phyloP scores from a whole-genome alignment of 2,329 filamentous ascomycete species.

The Aspergillaceae sp. region DNA sequence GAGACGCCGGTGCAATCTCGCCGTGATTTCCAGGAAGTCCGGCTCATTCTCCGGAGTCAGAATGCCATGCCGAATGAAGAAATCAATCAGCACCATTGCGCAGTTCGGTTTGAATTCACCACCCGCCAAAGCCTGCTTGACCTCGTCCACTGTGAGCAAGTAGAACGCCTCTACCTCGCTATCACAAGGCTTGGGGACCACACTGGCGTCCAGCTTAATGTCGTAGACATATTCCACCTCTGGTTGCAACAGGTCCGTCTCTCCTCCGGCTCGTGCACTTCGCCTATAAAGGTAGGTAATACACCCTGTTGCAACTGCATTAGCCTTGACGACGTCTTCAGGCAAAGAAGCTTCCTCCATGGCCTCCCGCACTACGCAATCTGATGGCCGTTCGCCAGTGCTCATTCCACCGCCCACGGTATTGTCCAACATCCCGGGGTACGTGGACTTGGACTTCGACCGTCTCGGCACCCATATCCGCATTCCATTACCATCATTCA shows the following conservation, averaged over 20 bases:
- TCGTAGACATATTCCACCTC: constrained; percentile 92
- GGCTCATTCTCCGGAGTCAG: constrained; percentile 70
- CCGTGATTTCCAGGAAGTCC: constrained; percentile 65
- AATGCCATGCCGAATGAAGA: constrained; percentile 78
- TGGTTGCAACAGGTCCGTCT: constrained; percentile 74
- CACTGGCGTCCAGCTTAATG: constrained; percentile 61
- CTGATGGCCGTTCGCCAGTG: constrained; percentile 69
- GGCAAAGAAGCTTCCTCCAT: constrained; percentile 81
- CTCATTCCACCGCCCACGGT: constrained; percentile 81
- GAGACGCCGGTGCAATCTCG: constrained; percentile 66
- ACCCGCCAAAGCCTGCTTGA: constrained; percentile 57
- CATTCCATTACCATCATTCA: constrained; percentile 49
- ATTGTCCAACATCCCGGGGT: constrained; percentile 88
- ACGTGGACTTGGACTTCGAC: constrained; percentile 71
- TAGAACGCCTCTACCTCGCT: constrained; percentile 82
- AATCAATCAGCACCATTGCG: constrained; percentile 73
- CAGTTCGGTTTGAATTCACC: constrained; percentile 93
- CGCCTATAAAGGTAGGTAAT: constrained; percentile 82
- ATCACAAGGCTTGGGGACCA: constrained; percentile 69
- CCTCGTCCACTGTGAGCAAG: constrained; percentile 67
- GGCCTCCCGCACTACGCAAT: constrained; percentile 75
- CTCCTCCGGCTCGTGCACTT: constrained; percentile 66
- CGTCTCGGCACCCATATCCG: constrained; percentile 79
- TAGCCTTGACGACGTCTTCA: constrained; percentile 56
- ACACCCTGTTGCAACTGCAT: constrained; percentile 54